phyloP scores from a whole-genome alignment of 2,329 filamentous ascomycete species.

The Falciphora oryzae region DNA sequence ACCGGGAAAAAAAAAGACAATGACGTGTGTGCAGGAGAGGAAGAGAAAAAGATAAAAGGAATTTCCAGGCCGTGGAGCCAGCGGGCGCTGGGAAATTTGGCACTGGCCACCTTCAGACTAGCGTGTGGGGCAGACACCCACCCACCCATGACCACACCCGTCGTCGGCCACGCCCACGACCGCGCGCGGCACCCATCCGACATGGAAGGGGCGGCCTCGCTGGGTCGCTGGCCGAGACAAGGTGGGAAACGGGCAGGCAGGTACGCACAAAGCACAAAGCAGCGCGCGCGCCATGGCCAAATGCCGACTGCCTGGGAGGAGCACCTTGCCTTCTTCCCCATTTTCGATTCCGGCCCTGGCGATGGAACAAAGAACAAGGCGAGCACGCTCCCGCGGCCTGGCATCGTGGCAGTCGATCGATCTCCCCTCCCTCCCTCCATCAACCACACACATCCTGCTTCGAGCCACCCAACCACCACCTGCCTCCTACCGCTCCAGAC shows the following conservation, averaged over 20 bases:
- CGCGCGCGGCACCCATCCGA: not conserved
- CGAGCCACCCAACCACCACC: no score
- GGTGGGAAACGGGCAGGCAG: not conserved
- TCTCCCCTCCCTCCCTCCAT: not conserved
- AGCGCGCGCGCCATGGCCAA: not conserved
- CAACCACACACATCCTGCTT: not conserved
- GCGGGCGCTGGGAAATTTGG: constrained; percentile 1
- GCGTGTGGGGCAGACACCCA: not conserved
- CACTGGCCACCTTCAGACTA: constrained; percentile 4
- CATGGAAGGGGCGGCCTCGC: not conserved
- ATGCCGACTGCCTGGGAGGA: no score
- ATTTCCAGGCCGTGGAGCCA: constrained; percentile 1
- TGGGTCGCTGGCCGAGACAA: not conserved
- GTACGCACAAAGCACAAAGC: not conserved
- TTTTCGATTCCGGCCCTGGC: not conserved
- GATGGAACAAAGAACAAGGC: not conserved
- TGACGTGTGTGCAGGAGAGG: constrained; percentile 3
- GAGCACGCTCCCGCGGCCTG: not conserved
- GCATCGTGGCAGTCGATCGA: not conserved
- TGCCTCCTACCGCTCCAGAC: no score
- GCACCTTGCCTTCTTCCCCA: no score
- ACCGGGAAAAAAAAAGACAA: not conserved
- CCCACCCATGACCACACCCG: not conserved
- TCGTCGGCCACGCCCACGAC: not conserved
- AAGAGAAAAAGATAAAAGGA: constrained; percentile 4